Percentiles rank a stretch among this genome's conserved stretches.
phyloP scores from a whole-genome alignment of 2,329 filamentous ascomycete genomes.

The Exophiala oligosperma region DNA sequence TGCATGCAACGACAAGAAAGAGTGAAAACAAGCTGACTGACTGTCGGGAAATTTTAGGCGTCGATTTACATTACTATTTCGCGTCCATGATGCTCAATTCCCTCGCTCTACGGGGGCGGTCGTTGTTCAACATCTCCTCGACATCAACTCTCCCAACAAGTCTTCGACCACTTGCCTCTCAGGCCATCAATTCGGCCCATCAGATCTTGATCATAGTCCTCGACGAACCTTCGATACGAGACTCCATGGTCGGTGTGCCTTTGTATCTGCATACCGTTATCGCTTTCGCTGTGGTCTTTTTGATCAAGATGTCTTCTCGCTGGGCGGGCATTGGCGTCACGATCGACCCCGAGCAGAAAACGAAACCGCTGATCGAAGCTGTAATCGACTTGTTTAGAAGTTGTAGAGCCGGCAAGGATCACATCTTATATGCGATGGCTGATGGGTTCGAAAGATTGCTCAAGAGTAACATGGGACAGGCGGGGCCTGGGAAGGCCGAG shows the following conservation, averaged over 20 bases:
- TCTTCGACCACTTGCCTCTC: slow-evolving; percentile 36
- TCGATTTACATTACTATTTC: slow-evolving; percentile 55
- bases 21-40: background rate
- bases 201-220: slow-evolving; percentile 48
- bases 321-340: slow-evolving; percentile 29
- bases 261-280: slow-evolving; percentile 47
- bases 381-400: slow-evolving; percentile 23
- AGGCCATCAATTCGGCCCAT: slow-evolving; percentile 50
- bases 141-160: slow-evolving; percentile 23
- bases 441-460: slow-evolving; percentile 28
- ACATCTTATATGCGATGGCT: slow-evolving; percentile 30
- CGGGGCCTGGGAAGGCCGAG: background rate
- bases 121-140: slow-evolving; percentile 46
- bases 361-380: slow-evolving; percentile 27
- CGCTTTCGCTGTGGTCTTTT: slow-evolving; percentile 47
- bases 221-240: slow-evolving; percentile 50
- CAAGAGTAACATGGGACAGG: slow-evolving; percentile 16
- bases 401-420: slow-evolving; percentile 24
- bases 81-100: slow-evolving; percentile 55
- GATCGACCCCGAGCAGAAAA: slow-evolving; percentile 27
- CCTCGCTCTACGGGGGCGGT: slow-evolving; percentile 41
- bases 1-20: background rate
- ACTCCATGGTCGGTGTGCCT: slow-evolving; percentile 50
- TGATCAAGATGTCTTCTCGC: slow-evolving; percentile 41
- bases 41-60: slow-evolving; percentile 35